phyloP scores from a whole-genome alignment of 768 basidiomycete species.

The Bullera alba region DNA sequence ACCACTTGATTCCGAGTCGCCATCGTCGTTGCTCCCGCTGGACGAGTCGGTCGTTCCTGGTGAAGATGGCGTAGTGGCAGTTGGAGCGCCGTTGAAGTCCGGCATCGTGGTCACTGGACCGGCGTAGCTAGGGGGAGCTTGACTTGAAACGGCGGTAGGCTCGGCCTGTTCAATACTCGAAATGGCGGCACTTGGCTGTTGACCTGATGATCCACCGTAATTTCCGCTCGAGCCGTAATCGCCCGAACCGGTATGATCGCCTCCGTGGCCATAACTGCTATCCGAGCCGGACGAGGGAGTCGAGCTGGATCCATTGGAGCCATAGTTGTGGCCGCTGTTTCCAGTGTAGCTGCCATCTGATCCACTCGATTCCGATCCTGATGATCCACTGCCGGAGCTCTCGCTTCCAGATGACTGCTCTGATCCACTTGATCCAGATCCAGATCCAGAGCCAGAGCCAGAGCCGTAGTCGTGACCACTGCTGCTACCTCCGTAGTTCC shows the following conservation, averaged over 20 bases:
- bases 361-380: background rate
- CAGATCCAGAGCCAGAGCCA: background rate
- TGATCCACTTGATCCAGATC: background rate
- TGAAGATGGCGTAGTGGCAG: background rate
- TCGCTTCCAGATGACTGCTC: background rate
- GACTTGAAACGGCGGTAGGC: background rate
- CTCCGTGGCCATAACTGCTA: no score
- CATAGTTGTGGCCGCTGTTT: no score
- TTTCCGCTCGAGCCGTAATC: conserved; percentile 1
- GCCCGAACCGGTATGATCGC: no score
- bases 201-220: no score
- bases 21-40: background rate
- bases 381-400: conserved; percentile 1
- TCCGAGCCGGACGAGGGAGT: background rate
- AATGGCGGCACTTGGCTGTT: no score
- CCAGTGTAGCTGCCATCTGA: no score
- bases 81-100: conserved; percentile 3
- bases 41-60: background rate
- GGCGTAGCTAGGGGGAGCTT: background rate
- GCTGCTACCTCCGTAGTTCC: background rate
- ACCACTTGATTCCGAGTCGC: no score
- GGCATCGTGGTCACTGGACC: conserved; percentile 12
- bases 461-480: background rate
- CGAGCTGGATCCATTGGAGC: background rate
- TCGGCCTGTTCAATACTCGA: background rate